phyloP scores from a whole-genome alignment of 192 early-diverging fungal species.

The Coemansia sp. region DNA sequence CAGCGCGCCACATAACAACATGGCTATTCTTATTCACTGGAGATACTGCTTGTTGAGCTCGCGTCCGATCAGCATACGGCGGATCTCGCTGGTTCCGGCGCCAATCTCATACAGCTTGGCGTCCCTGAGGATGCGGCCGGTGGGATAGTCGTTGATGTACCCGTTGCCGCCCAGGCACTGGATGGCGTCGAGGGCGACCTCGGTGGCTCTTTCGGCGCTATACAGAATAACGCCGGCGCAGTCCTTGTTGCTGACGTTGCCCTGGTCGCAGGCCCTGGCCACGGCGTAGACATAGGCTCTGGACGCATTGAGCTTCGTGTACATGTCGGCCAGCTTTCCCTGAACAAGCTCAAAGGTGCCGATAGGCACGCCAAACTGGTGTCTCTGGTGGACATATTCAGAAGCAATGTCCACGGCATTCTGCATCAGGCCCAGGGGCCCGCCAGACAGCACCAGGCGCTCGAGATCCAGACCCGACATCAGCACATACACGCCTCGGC shows the following conservation, averaged over 20 bases:
- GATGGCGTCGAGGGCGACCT: constrained; percentile 87
- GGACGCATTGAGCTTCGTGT: constrained; percentile 90
- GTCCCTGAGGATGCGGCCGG: constrained; percentile 85
- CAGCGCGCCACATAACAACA: too few species aligned
- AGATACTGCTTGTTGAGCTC: constrained; percentile 68
- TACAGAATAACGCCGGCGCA: constrained; percentile 94
- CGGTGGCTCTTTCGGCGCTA: constrained; percentile 90
- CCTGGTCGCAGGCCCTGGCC: constrained; percentile 78
- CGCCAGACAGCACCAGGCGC: constrained; percentile 84
- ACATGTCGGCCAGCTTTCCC: constrained; percentile 96
- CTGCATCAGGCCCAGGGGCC: constrained; percentile 92
- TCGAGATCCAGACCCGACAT: constrained; percentile 95
- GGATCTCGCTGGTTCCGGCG: constrained; percentile 92
- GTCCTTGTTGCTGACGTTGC: constrained; percentile 81
- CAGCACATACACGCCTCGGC: constrained; percentile 88
- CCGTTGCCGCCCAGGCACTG: constrained; percentile 96
- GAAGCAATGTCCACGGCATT: constrained; percentile 73
- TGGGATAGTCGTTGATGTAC: constrained; percentile 88
- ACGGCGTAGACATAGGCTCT: constrained; percentile 89
- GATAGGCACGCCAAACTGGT: constrained; percentile 83
- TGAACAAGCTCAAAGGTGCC: constrained; percentile 91
- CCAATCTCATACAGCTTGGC: constrained; percentile 97
- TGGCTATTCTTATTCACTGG: constrained; percentile 8
- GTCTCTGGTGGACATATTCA: constrained; percentile 82
- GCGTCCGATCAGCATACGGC: constrained; percentile 86